Evolutionary conservation across 73 alveolate species (phyloP).

Genomic region (Paramecium octaurelia): DNA sequence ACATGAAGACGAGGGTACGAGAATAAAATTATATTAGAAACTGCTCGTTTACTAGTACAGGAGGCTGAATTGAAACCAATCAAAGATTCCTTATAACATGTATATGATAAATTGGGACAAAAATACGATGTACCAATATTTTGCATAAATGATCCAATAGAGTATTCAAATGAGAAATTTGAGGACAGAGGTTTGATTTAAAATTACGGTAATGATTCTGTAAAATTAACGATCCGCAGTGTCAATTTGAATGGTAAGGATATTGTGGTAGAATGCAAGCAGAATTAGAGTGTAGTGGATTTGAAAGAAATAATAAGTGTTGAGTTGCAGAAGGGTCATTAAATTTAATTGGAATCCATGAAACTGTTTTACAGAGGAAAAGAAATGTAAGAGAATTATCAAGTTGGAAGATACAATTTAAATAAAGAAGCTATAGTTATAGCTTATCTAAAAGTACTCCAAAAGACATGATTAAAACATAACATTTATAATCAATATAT

Average conservation of each 20-base stretch:
- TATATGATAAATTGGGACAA: not conserved
- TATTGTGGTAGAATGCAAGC: not conserved
- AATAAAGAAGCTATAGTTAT: not conserved
- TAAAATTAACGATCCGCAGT: not conserved
- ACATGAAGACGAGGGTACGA: not conserved
- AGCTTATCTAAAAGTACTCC: not conserved
- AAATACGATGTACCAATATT: conserved; percentile 41
- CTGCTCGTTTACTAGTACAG: not conserved
- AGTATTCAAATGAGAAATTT: not conserved
- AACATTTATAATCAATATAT: no score
- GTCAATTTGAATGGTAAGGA: not conserved
- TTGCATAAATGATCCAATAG: conserved; percentile 36
- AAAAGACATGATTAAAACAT: not conserved
- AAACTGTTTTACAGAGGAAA: conserved; percentile 3
- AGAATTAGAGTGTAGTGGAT: not conserved
- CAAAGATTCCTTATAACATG: not conserved
- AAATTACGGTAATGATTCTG: not conserved
- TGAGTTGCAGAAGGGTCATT: not conserved
- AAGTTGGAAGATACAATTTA: not conserved
- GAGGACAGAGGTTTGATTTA: not conserved
- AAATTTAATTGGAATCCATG: not conserved
- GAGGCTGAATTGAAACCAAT: conserved; percentile 9
- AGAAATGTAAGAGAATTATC: not conserved
- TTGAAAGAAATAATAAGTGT: not conserved
- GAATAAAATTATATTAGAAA: not conserved